Percentiles rank a stretch among this genome's conserved stretches.
Evolutionary conservation across 2,329 filamentous ascomycete genomes (phyloP).

Genomic region (Colletotrichum orchidophilum): DNA sequence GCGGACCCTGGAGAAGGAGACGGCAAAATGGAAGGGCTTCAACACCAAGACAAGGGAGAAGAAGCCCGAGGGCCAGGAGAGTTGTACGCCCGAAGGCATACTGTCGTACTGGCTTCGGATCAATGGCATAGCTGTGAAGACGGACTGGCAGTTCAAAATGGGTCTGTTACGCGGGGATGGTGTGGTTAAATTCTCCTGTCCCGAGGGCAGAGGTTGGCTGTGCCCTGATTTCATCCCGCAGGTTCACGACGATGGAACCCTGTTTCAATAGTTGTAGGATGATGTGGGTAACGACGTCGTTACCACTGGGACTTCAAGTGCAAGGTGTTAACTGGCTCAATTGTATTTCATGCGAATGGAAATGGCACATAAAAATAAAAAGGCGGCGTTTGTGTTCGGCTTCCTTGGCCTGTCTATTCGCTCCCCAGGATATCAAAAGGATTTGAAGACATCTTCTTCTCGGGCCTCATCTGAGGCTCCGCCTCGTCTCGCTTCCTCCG

Average conservation of each 20-base stretch:
- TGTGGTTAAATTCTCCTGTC: slow-evolving; percentile 34
- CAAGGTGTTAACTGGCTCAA: background rate
- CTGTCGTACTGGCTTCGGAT: slow-evolving; percentile 35
- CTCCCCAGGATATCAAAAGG: slow-evolving; percentile 24
- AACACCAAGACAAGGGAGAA: slow-evolving; percentile 33
- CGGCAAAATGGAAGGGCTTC: slow-evolving; percentile 32
- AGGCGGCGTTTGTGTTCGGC: background rate
- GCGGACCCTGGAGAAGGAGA: slow-evolving; percentile 25
- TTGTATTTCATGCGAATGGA: background rate
- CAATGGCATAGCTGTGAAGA: slow-evolving; percentile 36
- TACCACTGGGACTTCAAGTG: background rate
- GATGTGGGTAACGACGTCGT: background rate
- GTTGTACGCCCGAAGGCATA: slow-evolving; percentile 34
- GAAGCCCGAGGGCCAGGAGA: slow-evolving; percentile 25
- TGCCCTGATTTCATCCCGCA: slow-evolving; percentile 32
- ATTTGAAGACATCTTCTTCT: slow-evolving; percentile 27
- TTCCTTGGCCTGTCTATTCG: background rate
- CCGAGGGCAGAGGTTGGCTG: slow-evolving; percentile 28
- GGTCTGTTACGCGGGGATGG: slow-evolving; percentile 32
- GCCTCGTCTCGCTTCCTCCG: slow-evolving; percentile 13
- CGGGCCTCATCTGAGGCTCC: background rate
- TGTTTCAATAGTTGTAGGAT: slow-evolving; percentile 8
- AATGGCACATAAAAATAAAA: background rate
- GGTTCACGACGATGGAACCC: slow-evolving; percentile 28
- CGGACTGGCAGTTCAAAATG: slow-evolving; percentile 36